Evolutionary conservation across 1,139 yeast genomes (phyloP).

Genomic region (Taphrina deformans): DNA sequence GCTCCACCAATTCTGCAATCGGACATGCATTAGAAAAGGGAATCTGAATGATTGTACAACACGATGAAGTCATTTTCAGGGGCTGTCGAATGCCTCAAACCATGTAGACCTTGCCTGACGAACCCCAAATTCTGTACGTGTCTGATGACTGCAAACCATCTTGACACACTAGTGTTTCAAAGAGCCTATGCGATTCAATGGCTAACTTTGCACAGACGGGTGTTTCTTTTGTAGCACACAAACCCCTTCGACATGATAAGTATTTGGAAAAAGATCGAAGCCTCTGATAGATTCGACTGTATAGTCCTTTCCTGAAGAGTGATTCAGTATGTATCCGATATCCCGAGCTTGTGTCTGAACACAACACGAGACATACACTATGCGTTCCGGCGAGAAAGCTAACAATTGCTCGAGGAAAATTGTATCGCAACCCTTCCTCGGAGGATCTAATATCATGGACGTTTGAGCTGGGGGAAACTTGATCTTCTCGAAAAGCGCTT

Average conservation of each 20-base stretch:
- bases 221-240: conserved; percentile 61
- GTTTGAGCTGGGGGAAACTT: conserved; percentile 63
- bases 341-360: conserved; percentile 98
- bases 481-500: conserved; percentile 72
- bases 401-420: conserved; percentile 81
- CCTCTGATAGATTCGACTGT: conserved; percentile 84
- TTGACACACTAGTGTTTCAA: too few species aligned
- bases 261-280: conserved; percentile 96
- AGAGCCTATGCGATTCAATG: too few species aligned
- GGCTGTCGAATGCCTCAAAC: too few species aligned
- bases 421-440: conserved; percentile 94
- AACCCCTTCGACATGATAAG: conserved; percentile 83
- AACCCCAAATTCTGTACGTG: too few species aligned
- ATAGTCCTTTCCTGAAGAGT: conserved; percentile 55
- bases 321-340: conserved; percentile 72
- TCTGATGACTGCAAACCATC: too few species aligned
- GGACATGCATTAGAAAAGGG: too few species aligned
- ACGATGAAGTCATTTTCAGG: too few species aligned
- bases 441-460: conserved; percentile 91
- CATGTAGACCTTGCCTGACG: too few species aligned
- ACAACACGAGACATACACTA: conserved; percentile 92
- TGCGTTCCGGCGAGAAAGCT: conserved; percentile 75
- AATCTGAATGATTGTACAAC: too few species aligned
- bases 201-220: too few species aligned
- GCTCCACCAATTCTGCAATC: too few species aligned